These are phyloP conservation scores for Scorias spongiosa DNA, from an alignment of 2,329 filamentous ascomycete species.

Conservation along the genomic window DNA sequence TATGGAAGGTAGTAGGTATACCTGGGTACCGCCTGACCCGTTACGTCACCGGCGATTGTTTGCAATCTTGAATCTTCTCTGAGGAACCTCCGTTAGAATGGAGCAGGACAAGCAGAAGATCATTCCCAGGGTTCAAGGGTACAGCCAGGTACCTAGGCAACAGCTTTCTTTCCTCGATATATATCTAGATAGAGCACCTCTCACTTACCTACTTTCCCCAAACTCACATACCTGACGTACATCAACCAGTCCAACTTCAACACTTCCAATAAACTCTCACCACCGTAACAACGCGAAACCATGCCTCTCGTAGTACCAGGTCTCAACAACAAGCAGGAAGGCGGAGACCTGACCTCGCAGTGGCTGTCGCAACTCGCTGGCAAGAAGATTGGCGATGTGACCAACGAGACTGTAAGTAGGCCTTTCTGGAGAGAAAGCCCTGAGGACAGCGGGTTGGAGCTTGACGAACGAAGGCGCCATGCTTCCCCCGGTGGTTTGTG, in stretches of 20 bases:
- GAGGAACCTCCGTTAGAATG: too few relatives aligned
- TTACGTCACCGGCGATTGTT: too few relatives aligned
- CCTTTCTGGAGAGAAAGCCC: too few relatives aligned
- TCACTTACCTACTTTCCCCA: too few relatives aligned
- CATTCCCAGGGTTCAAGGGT: too few relatives aligned
- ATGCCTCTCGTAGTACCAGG: constrained; percentile 39
- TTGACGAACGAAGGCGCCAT: background rate
- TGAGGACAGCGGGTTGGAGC: background rate
- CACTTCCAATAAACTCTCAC: background rate
- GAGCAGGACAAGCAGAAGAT: too few relatives aligned
- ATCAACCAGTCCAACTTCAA: background rate
- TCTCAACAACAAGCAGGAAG: constrained; percentile 22
- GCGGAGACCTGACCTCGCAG: constrained; percentile 22
- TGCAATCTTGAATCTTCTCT: too few relatives aligned
- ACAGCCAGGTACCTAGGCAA: too few relatives aligned
- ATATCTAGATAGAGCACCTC: too few relatives aligned
- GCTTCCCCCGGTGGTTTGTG: background rate
- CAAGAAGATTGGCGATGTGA: constrained; percentile 35
- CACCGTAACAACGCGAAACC: constrained; percentile 4
- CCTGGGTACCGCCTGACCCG: too few relatives aligned
- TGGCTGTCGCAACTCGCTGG: constrained; percentile 35
- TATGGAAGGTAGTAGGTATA: too few relatives aligned
- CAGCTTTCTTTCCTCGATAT: too few relatives aligned
- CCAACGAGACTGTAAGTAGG: constrained; percentile 27
- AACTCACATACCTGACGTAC: background rate